Base-by-base conservation (phyloP, 2,329 filamentous ascomycete species). In the Scedosporium minutisporum region DNA sequence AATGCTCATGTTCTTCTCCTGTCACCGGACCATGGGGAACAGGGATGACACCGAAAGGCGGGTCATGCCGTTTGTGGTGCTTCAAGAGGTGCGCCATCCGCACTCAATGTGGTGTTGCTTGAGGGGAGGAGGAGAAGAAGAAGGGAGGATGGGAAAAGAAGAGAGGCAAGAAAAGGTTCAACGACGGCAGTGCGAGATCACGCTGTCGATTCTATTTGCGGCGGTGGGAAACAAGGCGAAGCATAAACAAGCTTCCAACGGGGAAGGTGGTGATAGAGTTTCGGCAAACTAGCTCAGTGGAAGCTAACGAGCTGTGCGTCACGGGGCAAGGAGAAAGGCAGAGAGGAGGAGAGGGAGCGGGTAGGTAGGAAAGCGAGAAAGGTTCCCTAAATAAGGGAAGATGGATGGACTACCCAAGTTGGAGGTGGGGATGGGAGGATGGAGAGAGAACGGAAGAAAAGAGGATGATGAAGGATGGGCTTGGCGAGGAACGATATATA, bases 21-120 rank as follows among this genome's bases (percentile, higher is more conserved):
- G 78, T 81, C 59, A 73, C 73, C 0, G 79, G 78, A 23, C 78
- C 78, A 65, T 85, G 82, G 42, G 82, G 82, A 44, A 85, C 78
- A 64, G 82, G 82, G 53, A 85, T 77, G 71, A 81, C 77, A 64
- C 82, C 83, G 61, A 80, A 69, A 48, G 72, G 70, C 58, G 75
- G 74, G 64, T 78, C 72, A 69, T 79, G 77, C 60, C 74, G 72
- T 46, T 68, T 65, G 58, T 77, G 74, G 64, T 75, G 76, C 61
- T 74, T 69, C 55, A 71, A 69, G 55, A 71, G 68, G 51, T 71
- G 67, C 60, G 76, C 71, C 74, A 76, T 76, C 51, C 21, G 12
- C 12, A 55, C 51, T 6, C 6, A 21, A 23, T 21, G 12, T 6
- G 23, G 23, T 55, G 44, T 14, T 55, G 23, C 12, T 23, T 23